These are phyloP conservation scores for Bonia amplexicaulis DNA, from an alignment of 176 grass and related monocot genomes.

Conservation along the genomic window DNA sequence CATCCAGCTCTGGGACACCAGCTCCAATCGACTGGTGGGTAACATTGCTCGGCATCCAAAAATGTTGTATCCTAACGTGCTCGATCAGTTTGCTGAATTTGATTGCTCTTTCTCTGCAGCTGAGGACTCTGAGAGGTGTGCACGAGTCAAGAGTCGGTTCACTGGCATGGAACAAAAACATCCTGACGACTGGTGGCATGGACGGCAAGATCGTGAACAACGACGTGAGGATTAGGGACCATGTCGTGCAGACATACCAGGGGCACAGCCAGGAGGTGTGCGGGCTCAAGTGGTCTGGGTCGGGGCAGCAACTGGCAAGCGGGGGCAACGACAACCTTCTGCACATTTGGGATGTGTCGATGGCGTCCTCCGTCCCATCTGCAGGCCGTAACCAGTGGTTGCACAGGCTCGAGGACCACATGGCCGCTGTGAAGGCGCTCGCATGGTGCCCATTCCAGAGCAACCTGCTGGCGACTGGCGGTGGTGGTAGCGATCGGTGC, in stretches of 20 bases:
- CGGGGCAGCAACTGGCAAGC: constrained; percentile 58
- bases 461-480: constrained; percentile 55
- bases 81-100: constrained; percentile 16
- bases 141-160: constrained; percentile 61
- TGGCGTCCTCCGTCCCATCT: constrained; percentile 42
- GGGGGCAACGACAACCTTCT: constrained; percentile 70
- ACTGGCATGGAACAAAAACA: constrained; percentile 65
- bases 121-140: constrained; percentile 55
- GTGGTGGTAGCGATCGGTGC: constrained; percentile 51
- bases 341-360: constrained; percentile 57
- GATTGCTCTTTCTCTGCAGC: constrained; percentile 19
- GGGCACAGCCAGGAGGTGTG: constrained; percentile 69
- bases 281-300: constrained; percentile 60
- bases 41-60: neutral
- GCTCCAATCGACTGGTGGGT: constrained; percentile 46
- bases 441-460: constrained; percentile 77
- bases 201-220: constrained; percentile 66
- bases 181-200: constrained; percentile 54
- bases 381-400: constrained; percentile 61
- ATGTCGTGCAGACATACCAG: constrained; percentile 54
- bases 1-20: constrained; percentile 68
- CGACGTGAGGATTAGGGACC: constrained; percentile 53
- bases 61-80: neutral
- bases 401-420: constrained; percentile 56
- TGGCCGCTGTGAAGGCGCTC: constrained; percentile 61